Evolutionary conservation across 2,329 filamentous ascomycete genomes (phyloP).

Genomic region (Sclerotinia borealis): DNA sequence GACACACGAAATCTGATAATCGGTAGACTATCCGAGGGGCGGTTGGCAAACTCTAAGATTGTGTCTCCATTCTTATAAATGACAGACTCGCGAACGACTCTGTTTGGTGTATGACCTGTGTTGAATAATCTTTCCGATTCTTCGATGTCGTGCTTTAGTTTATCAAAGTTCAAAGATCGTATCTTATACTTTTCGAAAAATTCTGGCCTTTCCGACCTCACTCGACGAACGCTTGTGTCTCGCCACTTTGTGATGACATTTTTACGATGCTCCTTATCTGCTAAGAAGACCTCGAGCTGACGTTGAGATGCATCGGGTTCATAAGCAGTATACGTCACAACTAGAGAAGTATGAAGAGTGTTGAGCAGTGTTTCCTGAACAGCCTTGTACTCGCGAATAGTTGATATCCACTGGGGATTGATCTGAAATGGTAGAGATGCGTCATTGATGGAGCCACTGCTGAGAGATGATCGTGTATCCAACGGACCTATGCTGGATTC

Average conservation of each 20-base stretch:
- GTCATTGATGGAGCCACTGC: slow-evolving; percentile 27
- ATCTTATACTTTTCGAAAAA: slow-evolving; percentile 43
- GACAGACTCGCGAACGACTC: slow-evolving; percentile 37
- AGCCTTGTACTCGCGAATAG: slow-evolving; percentile 41
- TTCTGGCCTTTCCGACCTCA: slow-evolving; percentile 40
- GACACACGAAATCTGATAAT: slow-evolving; percentile 46
- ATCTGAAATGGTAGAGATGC: slow-evolving; percentile 20
- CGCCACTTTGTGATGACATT: slow-evolving; percentile 42
- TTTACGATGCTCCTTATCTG: slow-evolving; percentile 38
- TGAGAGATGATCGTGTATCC: slow-evolving; percentile 23
- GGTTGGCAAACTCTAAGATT: slow-evolving; percentile 47
- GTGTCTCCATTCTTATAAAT: slow-evolving; percentile 43
- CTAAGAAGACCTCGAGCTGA: slow-evolving; percentile 40
- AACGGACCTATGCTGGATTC: slow-evolving; percentile 21
- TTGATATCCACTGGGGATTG: slow-evolving; percentile 33
- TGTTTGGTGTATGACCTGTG: slow-evolving; percentile 37
- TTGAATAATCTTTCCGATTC: slow-evolving; percentile 39
- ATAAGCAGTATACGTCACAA: slow-evolving; percentile 41
- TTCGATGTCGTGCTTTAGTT: slow-evolving; percentile 38
- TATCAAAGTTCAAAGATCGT: slow-evolving; percentile 43
- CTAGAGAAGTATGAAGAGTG: slow-evolving; percentile 37
- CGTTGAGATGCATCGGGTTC: slow-evolving; percentile 39
- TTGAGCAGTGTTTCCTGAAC: slow-evolving; percentile 39
- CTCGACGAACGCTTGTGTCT: slow-evolving; percentile 39
- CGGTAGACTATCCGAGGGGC: slow-evolving; percentile 33